phyloP scores from a whole-genome alignment of 2,329 filamentous ascomycete species.

The Catunica adiposa region DNA sequence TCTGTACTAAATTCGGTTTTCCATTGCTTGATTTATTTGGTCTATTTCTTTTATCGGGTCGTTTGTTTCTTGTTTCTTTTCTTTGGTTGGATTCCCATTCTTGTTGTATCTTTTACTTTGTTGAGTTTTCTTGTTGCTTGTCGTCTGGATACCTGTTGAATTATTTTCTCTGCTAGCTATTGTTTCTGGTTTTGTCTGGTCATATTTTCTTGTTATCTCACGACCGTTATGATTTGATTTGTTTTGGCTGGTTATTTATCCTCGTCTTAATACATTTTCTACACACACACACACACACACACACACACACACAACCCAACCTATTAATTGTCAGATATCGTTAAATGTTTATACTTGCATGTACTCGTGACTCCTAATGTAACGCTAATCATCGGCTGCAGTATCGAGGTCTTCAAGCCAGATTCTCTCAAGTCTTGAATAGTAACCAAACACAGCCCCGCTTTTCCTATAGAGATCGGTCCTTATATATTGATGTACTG shows the following conservation, averaged over 20 bases:
- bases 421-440: too few relatives aligned
- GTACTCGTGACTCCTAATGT: too few relatives aligned
- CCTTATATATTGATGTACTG: too few relatives aligned
- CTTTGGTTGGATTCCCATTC: neutral
- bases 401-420: too few relatives aligned
- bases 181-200: slow-evolving; percentile 3
- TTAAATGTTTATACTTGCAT: too few relatives aligned
- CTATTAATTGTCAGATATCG: too few relatives aligned
- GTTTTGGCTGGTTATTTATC: slow-evolving; percentile 13
- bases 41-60: neutral
- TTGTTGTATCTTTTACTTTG: slow-evolving; percentile 1
- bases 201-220: slow-evolving; percentile 11
- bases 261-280: slow-evolving; percentile 5
- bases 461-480: too few relatives aligned
- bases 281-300: neutral
- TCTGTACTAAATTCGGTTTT: slow-evolving; percentile 3
- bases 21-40: neutral
- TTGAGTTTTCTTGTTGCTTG: neutral
- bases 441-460: too few relatives aligned
- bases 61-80: neutral
- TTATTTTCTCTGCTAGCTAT: neutral
- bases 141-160: neutral
- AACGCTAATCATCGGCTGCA: too few relatives aligned
- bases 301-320: neutral
- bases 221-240: slow-evolving; percentile 12